Evolutionary conservation across 2,329 filamentous ascomycete species (phyloP), one percentile per base, ranked within the genome.

Genomic region (Aspergillus neotritici): DNA sequence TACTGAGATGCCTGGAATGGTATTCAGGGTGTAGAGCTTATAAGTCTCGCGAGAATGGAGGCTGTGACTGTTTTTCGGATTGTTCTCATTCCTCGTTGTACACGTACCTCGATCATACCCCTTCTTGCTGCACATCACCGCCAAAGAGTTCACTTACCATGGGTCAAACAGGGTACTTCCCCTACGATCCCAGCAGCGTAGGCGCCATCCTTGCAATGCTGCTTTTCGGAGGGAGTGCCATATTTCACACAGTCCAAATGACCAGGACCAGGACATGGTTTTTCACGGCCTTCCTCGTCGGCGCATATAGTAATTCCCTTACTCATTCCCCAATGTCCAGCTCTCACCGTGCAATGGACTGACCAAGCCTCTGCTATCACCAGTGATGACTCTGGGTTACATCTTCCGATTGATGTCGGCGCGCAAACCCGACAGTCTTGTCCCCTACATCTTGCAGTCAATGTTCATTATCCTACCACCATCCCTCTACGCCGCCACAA

Each of bases 401-500:
- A 33, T 50, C 5, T 44, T 38, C 44, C 47, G 44, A 4, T 4
- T 39, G 2, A 33, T 50, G 4, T 42, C 38, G 4, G 37, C 47
- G 15, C 10, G 14, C 12, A 34, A 31, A 4, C 34, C 44, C 3
- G 34, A 37, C 6, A 43, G 35, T 15, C 39, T 50, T 6, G 36
- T 29, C 3, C 21, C 42, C 10, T 48, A 40, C 39, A 35, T 46
- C 4, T 11, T 12, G 4, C 49, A 52, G 14, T 39, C 44, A 5
- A 25, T 49, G 6, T 42, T 43, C 16, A 50, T 52, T 31, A 31
- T 52, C 15, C 47, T 47, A 7, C 47, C 49, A 1, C 50, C 50
- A 1, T 44, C 50, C 1, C 41, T 52, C 31, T 45, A 50, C 40
- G 50, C 50, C 12, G 72, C 66, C 0, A 54, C 52, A 9, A 53